Base-by-base conservation (phyloP, 2,329 filamentous ascomycete genomes). In the Fusarium sp. region DNA sequence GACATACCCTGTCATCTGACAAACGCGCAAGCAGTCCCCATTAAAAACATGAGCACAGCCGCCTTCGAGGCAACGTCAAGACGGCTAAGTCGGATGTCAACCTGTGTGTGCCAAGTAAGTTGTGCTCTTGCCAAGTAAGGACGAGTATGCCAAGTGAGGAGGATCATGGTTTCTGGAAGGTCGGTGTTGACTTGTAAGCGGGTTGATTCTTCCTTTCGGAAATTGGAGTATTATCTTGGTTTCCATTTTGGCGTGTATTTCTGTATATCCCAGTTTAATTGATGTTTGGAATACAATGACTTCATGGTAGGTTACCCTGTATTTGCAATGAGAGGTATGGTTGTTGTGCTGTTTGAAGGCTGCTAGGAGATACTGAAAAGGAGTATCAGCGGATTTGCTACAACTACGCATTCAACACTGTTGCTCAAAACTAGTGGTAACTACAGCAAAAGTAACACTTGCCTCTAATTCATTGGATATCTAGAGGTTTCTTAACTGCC, bases 21-120 rank as follows among this genome's bases (percentile, higher is more conserved):
- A 62, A 52, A 37, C 59, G 32, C 59, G 43, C 43, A 50, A 62
- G 30, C 43, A 18, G 13, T 27, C 48, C 6, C 58, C 58, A 48
- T 52, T 30, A 39, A 45, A 48, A 39, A 39, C 10, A 27, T 45
- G 30, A 7, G 30, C 43, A 37, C 59, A 52, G 59, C 59, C 41
- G 16, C n/a, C n/a, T 14, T 32, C 11, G 16, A 54, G 27, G 30
- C 34, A 27, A 64, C 34, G 60, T 52, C 61, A 64, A 64, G 61
- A 57, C 48, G 61, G 61, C 35, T 64, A 64, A 64, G 35, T 43
- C 61, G 61, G 61, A 56, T 39, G 39, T 35, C 18, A 25, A 41
- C 11, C 6, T 56, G 35, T 11, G 39, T 27, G 5, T 18, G 45
- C 45, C 45, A 64, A 64, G 60, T 23, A 35, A 16, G 18, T 20